A percentile compares a stretch with the other conserved stretches of the same genome.
phyloP scores from a whole-genome alignment of 2,329 filamentous ascomycete species.

The Diaporthe sp. region DNA sequence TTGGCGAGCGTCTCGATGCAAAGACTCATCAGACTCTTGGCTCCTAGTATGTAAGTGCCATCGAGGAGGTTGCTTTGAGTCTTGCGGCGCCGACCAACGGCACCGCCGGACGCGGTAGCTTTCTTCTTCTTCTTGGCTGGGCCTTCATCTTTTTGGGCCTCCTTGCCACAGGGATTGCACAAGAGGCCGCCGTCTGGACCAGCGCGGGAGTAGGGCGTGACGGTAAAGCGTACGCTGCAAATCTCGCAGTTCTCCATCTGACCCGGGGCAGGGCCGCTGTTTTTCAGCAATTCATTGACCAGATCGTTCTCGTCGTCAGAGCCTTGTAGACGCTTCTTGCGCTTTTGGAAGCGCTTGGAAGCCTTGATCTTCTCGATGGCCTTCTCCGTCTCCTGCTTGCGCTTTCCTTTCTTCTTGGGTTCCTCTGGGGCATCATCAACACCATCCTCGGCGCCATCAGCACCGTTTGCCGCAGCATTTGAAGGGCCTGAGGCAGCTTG shows the following conservation, averaged over 20 bases:
- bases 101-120: conserved; percentile 61
- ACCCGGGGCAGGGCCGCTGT: conserved; percentile 72
- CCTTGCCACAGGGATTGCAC: conserved; percentile 83
- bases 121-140: conserved; percentile 64
- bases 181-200: conserved; percentile 88
- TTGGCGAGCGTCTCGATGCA: conserved; percentile 72
- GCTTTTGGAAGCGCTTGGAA: conserved; percentile 66
- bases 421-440: conserved; percentile 35
- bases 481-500: conserved; percentile 41
- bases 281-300: conserved; percentile 58
- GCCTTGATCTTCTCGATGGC: conserved; percentile 72
- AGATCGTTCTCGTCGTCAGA: conserved; percentile 62
- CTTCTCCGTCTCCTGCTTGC: conserved; percentile 58
- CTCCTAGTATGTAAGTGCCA: conserved; percentile 72
- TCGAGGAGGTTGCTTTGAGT: conserved; percentile 87
- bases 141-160: conserved; percentile 74
- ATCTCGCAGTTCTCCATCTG: conserved; percentile 90
- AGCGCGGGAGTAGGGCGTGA: conserved; percentile 87
- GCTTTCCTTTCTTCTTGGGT: conserved; percentile 59
- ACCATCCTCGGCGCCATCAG: conserved; percentile 42
- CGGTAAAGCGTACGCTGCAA: conserved; percentile 90
- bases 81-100: conserved; percentile 74
- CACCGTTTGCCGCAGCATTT: conserved; percentile 27
- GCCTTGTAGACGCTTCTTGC: conserved; percentile 52
- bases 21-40: conserved; percentile 74